phyloP scores from a whole-genome alignment of 208 protist genomes.

The Phytomonas serpens region DNA sequence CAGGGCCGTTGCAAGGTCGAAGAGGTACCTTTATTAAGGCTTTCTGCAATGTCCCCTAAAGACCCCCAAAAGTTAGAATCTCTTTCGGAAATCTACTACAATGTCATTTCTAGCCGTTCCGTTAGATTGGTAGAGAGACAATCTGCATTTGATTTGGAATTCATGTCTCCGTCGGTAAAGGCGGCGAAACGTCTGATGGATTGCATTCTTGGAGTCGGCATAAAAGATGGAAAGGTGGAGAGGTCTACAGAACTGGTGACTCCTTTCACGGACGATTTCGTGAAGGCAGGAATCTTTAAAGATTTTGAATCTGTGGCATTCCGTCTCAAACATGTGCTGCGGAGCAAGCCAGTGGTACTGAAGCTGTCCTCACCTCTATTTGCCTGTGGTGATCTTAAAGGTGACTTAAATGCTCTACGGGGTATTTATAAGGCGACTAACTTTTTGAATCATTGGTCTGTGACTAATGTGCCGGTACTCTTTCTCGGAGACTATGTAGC shows the following conservation, averaged over 20 bases:
- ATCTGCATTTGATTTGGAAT: neutral
- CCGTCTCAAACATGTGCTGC: neutral
- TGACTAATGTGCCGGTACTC: slow-evolving; percentile 63
- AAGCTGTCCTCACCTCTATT: slow-evolving; percentile 36
- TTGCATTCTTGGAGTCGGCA: neutral
- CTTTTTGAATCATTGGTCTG: slow-evolving; percentile 40
- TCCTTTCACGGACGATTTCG: neutral
- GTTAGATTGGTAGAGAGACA: neutral
- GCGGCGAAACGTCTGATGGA: neutral
- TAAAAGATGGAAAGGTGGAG: neutral
- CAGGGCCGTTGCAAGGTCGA: neutral
- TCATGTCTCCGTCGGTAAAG: neutral
- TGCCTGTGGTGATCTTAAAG: slow-evolving; percentile 66
- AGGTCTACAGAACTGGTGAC: neutral
- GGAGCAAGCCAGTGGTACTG: slow-evolving; percentile 20
- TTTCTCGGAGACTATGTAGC: slow-evolving; percentile 98
- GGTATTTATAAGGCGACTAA: slow-evolving; percentile 28
- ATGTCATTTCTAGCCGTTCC: neutral
- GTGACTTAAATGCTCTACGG: slow-evolving; percentile 60
- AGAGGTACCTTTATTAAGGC: neutral
- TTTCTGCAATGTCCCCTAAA: neutral
- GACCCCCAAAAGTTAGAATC: neutral
- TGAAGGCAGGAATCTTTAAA: neutral
- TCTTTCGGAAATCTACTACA: neutral
- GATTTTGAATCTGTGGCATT: neutral